Percentiles rank a stretch among this genome's conserved stretches.
Evolutionary conservation across 805 yeast species (phyloP).

Genomic region (Cyberlindnera xylosilytica): DNA sequence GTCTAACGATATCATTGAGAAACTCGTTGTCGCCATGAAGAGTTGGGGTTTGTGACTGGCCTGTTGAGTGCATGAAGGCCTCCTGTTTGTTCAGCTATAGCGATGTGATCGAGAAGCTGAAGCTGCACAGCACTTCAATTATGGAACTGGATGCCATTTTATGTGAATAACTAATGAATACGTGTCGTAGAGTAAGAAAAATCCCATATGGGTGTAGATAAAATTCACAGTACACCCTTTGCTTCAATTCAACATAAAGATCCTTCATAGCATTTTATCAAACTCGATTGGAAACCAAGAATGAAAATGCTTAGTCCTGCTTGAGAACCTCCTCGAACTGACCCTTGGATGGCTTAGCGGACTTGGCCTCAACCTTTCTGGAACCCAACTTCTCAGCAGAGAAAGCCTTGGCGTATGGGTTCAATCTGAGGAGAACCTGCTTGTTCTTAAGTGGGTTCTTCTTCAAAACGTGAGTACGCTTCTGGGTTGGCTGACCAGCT

Average conservation of each 20-base stretch:
- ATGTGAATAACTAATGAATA: too few species aligned
- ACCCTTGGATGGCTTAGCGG: slow-evolving; percentile 68
- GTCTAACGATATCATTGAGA: not conserved
- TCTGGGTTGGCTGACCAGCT: slow-evolving; percentile 90
- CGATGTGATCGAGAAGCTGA: too few species aligned
- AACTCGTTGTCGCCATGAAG: slow-evolving; percentile 18
- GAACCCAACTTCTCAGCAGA: slow-evolving; percentile 89
- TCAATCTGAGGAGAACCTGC: slow-evolving; percentile 95
- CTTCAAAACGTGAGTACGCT: slow-evolving; percentile 95
- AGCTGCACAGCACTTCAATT: too few species aligned
- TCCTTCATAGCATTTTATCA: too few species aligned
- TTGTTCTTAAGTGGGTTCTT: slow-evolving; percentile 99
- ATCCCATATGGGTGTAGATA: too few species aligned
- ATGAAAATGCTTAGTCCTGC: slow-evolving; percentile 42
- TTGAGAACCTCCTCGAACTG: slow-evolving; percentile 65
- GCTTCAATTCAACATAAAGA: too few species aligned
- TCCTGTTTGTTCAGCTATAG: too few species aligned
- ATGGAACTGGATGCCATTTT: too few species aligned
- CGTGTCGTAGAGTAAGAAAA: too few species aligned
- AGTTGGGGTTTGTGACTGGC: not conserved
- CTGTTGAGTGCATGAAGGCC: too few species aligned
- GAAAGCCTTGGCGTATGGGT: slow-evolving; percentile 99
- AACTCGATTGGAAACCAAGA: too few species aligned
- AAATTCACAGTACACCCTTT: too few species aligned
- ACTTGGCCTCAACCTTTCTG: slow-evolving; percentile 63